Conservation (phyloP, 257 asterid species). For the Verbena officinalis region DNA sequence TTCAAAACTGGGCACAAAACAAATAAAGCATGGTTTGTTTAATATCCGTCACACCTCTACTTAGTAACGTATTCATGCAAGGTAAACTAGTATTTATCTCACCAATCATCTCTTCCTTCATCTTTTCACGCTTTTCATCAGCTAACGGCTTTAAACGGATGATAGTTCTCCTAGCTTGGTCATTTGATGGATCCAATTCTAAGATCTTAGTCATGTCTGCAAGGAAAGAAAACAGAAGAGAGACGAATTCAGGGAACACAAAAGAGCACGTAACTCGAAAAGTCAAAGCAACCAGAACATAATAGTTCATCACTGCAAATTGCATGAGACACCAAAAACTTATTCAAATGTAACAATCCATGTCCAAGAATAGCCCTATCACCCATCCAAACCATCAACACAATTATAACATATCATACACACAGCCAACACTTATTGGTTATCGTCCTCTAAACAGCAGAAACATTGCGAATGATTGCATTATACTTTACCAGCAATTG, state of each 20-base stretch:
- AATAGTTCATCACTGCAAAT: constrained; percentile 4
- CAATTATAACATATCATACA: background rate
- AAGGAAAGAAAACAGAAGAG: constrained; percentile 20
- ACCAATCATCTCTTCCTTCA: constrained; percentile 99
- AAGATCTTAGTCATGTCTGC: constrained; percentile 80
- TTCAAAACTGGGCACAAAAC: no score
- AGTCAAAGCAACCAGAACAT: constrained; percentile 2
- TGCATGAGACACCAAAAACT: background rate
- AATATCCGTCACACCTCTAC: no score
- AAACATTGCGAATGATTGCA: constrained; percentile 9
- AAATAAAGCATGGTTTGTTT: no score
- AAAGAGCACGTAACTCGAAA: constrained; percentile 8
- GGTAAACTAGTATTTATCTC: constrained; percentile 36
- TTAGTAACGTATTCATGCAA: no score
- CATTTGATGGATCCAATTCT: constrained; percentile 79
- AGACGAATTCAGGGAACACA: constrained; percentile 13
- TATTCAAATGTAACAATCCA: constrained; percentile 17
- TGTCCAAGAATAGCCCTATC: background rate
- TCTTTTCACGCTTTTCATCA: constrained; percentile 92
- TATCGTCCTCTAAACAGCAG: constrained; percentile 9
- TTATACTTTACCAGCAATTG: constrained; percentile 67
- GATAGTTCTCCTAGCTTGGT: constrained; percentile 79
- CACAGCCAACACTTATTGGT: background rate
- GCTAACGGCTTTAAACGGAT: constrained; percentile 87
- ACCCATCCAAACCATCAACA: background rate